Conservation (phyloP, 2,329 filamentous ascomycete species). For the Xylaria sp. region DNA sequence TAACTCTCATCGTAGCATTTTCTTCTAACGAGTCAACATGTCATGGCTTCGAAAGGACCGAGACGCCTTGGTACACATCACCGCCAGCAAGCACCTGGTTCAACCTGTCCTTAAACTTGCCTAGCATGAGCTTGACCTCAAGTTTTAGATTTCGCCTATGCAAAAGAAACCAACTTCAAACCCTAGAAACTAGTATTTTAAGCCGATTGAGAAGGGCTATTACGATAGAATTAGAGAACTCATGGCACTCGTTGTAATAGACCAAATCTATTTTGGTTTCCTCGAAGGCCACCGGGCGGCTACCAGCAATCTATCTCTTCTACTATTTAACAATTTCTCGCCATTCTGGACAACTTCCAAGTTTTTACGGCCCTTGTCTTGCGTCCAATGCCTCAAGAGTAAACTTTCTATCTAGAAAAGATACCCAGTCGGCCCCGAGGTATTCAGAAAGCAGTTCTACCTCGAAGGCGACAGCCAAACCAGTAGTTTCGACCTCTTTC, state of each 20-base stretch:
- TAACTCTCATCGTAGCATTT: too few relatives aligned
- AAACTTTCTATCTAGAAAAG: neutral
- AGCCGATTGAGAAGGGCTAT: neutral
- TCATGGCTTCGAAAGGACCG: neutral
- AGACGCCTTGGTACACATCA: neutral
- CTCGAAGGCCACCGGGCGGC: neutral
- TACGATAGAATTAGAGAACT: neutral
- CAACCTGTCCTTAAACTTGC: neutral
- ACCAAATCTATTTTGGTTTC: neutral
- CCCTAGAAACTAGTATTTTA: neutral
- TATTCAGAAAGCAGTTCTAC: neutral
- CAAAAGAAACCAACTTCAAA: neutral
- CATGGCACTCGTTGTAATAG: neutral
- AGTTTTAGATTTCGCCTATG: neutral
- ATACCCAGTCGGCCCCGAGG: neutral
- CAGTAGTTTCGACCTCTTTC: neutral
- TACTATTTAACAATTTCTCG: neutral
- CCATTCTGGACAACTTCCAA: neutral
- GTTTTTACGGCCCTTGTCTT: neutral
- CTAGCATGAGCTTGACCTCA: neutral
- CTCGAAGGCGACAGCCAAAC: accelerated
- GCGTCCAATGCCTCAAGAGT: neutral
- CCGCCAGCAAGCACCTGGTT: neutral
- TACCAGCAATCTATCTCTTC: neutral
- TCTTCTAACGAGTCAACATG: neutral